phyloP scores from a whole-genome alignment of 306 rosid genomes.

The Senna tora region DNA sequence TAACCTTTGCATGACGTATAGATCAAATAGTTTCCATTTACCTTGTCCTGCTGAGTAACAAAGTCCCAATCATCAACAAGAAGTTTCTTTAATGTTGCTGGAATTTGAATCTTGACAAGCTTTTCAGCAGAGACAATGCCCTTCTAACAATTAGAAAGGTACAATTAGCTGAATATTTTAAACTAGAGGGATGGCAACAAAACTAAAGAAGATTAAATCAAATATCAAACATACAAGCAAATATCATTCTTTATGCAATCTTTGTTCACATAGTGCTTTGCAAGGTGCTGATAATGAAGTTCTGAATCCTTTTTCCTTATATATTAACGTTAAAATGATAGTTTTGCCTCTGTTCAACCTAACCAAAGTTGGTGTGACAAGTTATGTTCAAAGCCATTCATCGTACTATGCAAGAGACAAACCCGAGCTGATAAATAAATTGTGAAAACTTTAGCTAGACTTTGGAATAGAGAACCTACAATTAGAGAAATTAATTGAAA shows the following conservation, averaged over 20 bases:
- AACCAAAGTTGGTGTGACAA: background rate
- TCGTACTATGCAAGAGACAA: background rate
- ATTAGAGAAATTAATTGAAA: background rate
- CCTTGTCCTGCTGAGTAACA: conserved; percentile 93
- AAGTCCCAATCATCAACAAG: conserved; percentile 92
- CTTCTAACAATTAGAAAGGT: conserved; percentile 57
- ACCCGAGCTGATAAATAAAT: background rate
- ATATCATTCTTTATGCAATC: background rate
- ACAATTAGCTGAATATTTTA: conserved; percentile 34
- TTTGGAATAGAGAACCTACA: background rate
- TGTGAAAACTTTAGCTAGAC: background rate
- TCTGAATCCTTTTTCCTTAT: background rate
- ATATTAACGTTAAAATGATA: background rate
- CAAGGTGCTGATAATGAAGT: background rate
- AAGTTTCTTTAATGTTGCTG: conserved; percentile 82
- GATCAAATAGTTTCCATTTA: conserved; percentile 29
- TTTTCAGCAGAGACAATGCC: conserved; percentile 62
- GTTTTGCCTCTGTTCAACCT: background rate
- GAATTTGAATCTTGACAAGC: conserved; percentile 87
- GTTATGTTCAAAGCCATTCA: background rate
- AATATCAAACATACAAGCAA: conserved; percentile 35
- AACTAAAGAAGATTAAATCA: conserved; percentile 16
- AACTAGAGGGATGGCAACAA: conserved; percentile 24
- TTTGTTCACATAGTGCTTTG: background rate
- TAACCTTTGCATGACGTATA: conserved; percentile 22